Evolutionary conservation across 768 basidiomycete species (phyloP).

Genomic region (Boletus fagicola): DNA sequence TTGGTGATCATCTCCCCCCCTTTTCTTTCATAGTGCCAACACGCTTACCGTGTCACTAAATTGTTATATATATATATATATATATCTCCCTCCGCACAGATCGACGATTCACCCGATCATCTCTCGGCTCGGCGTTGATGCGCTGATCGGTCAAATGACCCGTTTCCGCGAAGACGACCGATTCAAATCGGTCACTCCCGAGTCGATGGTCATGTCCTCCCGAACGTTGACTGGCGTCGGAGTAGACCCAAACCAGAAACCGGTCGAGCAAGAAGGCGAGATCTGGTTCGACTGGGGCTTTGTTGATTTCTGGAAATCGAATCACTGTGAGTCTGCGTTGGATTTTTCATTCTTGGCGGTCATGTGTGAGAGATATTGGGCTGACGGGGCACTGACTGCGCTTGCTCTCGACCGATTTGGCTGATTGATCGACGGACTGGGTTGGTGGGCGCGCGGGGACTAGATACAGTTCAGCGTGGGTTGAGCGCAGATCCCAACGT

Average conservation of each 20-base stretch:
- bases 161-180: slow-evolving; percentile 89
- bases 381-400: background rate
- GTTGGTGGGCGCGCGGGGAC: no score
- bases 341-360: background rate
- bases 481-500: slow-evolving; percentile 68
- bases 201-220: slow-evolving; percentile 66
- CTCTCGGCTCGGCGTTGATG: slow-evolving; percentile 85
- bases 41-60: background rate
- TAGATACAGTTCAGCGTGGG: slow-evolving; percentile 76
- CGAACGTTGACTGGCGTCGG: slow-evolving; percentile 28
- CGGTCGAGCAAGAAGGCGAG: slow-evolving; percentile 65
- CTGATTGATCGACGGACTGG: no score
- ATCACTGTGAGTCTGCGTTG: slow-evolving; percentile 68
- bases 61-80: no score
- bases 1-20: slow-evolving; percentile 32
- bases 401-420: no score
- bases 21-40: background rate
- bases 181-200: slow-evolving; percentile 87
- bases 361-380: background rate
- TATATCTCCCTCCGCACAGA: slow-evolving; percentile 43
- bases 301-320: slow-evolving; percentile 98
- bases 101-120: slow-evolving; percentile 87
- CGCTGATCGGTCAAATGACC: slow-evolving; percentile 81
- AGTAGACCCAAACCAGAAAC: slow-evolving; percentile 1
- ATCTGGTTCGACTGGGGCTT: slow-evolving; percentile 99